phyloP scores from a whole-genome alignment of 2,329 filamentous ascomycete genomes.

The Rachicladosporium sp. region DNA sequence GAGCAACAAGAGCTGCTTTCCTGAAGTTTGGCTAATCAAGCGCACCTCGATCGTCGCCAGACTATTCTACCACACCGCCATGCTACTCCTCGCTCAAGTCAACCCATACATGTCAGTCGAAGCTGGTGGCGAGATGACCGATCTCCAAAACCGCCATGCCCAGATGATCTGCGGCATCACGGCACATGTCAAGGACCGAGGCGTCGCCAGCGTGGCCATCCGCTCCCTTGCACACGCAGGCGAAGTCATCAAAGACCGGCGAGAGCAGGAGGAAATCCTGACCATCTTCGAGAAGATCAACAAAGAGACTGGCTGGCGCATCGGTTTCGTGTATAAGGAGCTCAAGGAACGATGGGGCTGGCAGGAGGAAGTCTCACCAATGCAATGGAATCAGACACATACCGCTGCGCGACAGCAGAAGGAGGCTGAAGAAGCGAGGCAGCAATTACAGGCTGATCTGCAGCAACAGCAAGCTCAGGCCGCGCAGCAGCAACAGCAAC shows the following conservation, averaged over 20 bases:
- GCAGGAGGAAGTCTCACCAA: slow-evolving; percentile 35
- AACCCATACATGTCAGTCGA: slow-evolving; percentile 53
- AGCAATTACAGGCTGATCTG: slow-evolving; percentile 10
- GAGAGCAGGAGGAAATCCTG: slow-evolving; percentile 72
- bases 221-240: slow-evolving; percentile 68
- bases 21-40: slow-evolving; percentile 81
- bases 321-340: slow-evolving; percentile 58
- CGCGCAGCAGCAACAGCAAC: slow-evolving; percentile 18
- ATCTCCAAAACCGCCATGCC: slow-evolving; percentile 60
- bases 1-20: slow-evolving; percentile 61
- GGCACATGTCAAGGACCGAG: slow-evolving; percentile 69
- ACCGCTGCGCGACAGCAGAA: slow-evolving; percentile 12
- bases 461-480: slow-evolving; percentile 14
- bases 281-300: slow-evolving; percentile 64
- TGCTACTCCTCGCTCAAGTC: slow-evolving; percentile 67
- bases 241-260: slow-evolving; percentile 53
- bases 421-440: slow-evolving; percentile 14
- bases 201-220: slow-evolving; percentile 66
- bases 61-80: slow-evolving; percentile 79
- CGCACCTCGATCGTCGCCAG: slow-evolving; percentile 68
- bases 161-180: slow-evolving; percentile 82
- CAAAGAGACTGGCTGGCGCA: slow-evolving; percentile 65
- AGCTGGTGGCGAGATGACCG: slow-evolving; percentile 54
- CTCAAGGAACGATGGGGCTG: slow-evolving; percentile 71
- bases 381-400: slow-evolving; percentile 27